phyloP scores from a whole-genome alignment of 345 rosid genomes.

The Hypericum perforatum region DNA sequence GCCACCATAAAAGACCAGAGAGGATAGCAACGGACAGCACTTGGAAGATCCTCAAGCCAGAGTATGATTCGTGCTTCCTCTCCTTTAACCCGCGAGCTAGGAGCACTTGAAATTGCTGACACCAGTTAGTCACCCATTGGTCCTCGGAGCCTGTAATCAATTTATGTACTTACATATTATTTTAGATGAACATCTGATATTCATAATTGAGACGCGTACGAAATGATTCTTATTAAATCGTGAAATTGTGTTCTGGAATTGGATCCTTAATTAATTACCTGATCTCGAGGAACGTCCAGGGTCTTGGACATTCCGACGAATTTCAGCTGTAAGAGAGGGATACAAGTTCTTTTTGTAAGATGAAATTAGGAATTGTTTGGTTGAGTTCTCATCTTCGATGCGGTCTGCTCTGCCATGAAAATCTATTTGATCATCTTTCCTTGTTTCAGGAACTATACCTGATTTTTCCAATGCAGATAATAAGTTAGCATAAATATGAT shows the following conservation, averaged over 20 bases:
- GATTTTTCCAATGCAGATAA: conserved; percentile 5
- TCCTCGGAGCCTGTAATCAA: conserved; percentile 28
- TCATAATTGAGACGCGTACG: too few relatives aligned
- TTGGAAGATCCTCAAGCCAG: conserved; percentile 69
- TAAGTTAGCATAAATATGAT: too few relatives aligned
- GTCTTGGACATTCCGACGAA: conserved; percentile 25
- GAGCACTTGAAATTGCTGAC: conserved; percentile 67
- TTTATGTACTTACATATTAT: too few relatives aligned
- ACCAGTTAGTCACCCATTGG: conserved; percentile 78
- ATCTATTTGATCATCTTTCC: conserved; percentile 46
- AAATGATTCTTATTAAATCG: too few relatives aligned
- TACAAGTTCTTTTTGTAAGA: conserved; percentile 45
- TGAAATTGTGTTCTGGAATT: too few relatives aligned
- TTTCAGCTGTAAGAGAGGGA: conserved; percentile 52
- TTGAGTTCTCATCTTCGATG: conserved; percentile 52
- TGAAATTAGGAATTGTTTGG: conserved; percentile 48
- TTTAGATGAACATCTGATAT: too few relatives aligned
- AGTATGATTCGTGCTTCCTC: conserved; percentile 78
- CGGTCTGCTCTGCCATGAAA: conserved; percentile 35
- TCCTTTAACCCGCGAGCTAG: conserved; percentile 63
- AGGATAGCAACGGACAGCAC: conserved; percentile 76
- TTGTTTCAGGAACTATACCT: conserved; percentile 59
- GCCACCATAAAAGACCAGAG: conserved; percentile 92
- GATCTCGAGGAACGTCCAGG: conserved; percentile 14
- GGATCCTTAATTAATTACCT: conserved; percentile 10